Percentiles rank a stretch among this genome's conserved stretches.
phyloP scores from a whole-genome alignment of 805 yeast genomes.

The Sugiyamaella boreocaroliniensis region DNA sequence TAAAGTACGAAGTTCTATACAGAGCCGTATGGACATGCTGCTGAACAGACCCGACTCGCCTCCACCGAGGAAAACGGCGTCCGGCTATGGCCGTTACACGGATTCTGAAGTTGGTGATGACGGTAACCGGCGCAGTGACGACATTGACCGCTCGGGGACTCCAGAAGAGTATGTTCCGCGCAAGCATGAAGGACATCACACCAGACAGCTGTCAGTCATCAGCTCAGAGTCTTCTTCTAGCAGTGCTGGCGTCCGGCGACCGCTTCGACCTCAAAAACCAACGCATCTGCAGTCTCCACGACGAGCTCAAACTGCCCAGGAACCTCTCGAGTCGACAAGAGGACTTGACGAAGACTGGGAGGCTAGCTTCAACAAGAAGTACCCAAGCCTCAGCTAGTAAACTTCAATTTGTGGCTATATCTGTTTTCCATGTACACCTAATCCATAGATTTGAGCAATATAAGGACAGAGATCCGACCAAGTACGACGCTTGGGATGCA shows the following conservation, averaged over 20 bases:
- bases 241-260: slow-evolving; percentile 12
- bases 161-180: not conserved
- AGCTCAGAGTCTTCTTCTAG: slow-evolving; percentile 15
- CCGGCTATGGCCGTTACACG: slow-evolving; percentile 76
- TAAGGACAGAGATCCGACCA: not conserved
- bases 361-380: slow-evolving; percentile 21
- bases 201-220: slow-evolving; percentile 15
- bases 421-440: not conserved
- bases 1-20: slow-evolving; percentile 19
- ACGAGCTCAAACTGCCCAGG: slow-evolving; percentile 1
- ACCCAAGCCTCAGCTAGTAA: slow-evolving; percentile 20
- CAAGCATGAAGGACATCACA: slow-evolving; percentile 3
- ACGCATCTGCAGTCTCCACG: slow-evolving; percentile 23
- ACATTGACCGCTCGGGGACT: not conserved
- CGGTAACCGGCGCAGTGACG: not conserved
- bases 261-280: slow-evolving; percentile 21
- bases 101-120: slow-evolving; percentile 26
- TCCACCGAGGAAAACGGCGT: slow-evolving; percentile 55
- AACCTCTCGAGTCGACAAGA: slow-evolving; percentile 1
- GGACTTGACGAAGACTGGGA: slow-evolving; percentile 24
- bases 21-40: slow-evolving; percentile 31
- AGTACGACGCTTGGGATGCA: not conserved
- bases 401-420: not conserved
- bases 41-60: slow-evolving; percentile 31
- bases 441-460: not conserved